Evolutionary conservation across 345 rosid genomes (phyloP), one percentile per base, ranked within the genome.

Genomic region (Geranium brycei): DNA sequence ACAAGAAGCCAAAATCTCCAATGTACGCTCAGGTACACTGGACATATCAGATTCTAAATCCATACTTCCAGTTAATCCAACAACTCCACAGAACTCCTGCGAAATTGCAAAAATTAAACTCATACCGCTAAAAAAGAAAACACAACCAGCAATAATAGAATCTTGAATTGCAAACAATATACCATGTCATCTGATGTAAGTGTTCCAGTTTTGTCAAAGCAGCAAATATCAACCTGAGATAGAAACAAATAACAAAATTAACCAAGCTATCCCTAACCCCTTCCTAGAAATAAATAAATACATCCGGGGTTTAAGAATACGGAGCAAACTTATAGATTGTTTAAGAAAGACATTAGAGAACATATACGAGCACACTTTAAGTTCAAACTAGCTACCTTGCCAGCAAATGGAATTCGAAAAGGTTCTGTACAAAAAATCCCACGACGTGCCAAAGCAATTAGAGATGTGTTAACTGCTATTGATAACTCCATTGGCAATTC

Each of bases 341-440:
- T 14, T 31, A 17, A 66, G 38, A 11, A 17, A 57, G 19, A 58
- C 59, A 19, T 4, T 16, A 63, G 17, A 17, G 47, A 51, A 38
- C 3, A 41, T 15, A 53, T 17, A 53, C 16, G 66, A 64, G 51
- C 59, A 57, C 51, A 17, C 55, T 18, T 6, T 4, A 7, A 0
- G 4, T 23, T 31, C 38, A 30, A 65, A 64, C 63, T 35, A 35
- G 7, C 32, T 72, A 95, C 99, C 95, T 95, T 95, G 60, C 96
- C 97, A 59, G 96, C 97, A 79, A 88, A 95, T 41, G 99, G 99
- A 64, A 95, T 95, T 69, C 99, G 87, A 71, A 95, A 95, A 63
- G 99, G 99, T 72, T 95, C 99, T 0, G 99, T 95, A 76, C 99
- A 95, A 79, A 88, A 95, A 72, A 95, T 95, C 66, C 99, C 99